A percentile compares a stretch with the other conserved stretches of the same genome.
phyloP scores from a whole-genome alignment of 495 filamentous ascomycete species.

The Aspergillus leporis region DNA sequence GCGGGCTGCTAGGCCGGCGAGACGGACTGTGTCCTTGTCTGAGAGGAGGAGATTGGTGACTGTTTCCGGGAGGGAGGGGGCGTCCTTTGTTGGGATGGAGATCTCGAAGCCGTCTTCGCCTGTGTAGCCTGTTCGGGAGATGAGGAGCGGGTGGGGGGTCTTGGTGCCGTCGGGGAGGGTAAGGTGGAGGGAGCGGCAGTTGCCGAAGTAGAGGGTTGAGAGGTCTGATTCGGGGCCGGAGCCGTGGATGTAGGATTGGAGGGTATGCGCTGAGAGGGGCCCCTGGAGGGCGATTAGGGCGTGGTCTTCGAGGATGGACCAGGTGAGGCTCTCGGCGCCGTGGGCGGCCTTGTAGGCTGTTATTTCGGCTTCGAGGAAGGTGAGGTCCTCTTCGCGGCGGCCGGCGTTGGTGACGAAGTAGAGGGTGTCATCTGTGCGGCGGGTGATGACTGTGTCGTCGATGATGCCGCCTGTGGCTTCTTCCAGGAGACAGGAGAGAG shows the following conservation, averaged over 20 bases:
- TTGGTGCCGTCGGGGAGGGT: slow-evolving; percentile 46
- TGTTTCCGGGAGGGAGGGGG: slow-evolving; percentile 34
- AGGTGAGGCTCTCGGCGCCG: slow-evolving; percentile 55
- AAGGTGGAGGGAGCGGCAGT: slow-evolving; percentile 58
- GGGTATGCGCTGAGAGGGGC: slow-evolving; percentile 65
- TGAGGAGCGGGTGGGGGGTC: slow-evolving; percentile 59
- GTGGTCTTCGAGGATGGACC: slow-evolving; percentile 66
- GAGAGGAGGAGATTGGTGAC: slow-evolving; percentile 66
- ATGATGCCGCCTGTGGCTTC: slow-evolving; percentile 84
- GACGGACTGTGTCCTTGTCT: slow-evolving; percentile 60
- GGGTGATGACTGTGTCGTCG: slow-evolving; percentile 88
- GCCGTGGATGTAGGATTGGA: slow-evolving; percentile 55
- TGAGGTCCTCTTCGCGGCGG: slow-evolving; percentile 81
- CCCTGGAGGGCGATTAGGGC: slow-evolving; percentile 87
- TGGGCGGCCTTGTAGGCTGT: slow-evolving; percentile 49
- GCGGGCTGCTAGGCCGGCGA: slow-evolving; percentile 86
- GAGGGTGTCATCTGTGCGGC: slow-evolving; percentile 66
- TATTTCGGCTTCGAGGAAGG: slow-evolving; percentile 68
- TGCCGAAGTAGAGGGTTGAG: slow-evolving; percentile 75
- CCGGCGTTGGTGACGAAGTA: slow-evolving; percentile 97
- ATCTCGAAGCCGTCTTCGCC: slow-evolving; percentile 99
- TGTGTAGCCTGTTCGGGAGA: slow-evolving; percentile 90
- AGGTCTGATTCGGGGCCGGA: slow-evolving; percentile 54
- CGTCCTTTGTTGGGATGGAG: slow-evolving; percentile 61
- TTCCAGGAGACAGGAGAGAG: slow-evolving; percentile 78